Base-by-base conservation (phyloP, 805 yeast species). In the Hemisphaericaspora nanyangensis region DNA sequence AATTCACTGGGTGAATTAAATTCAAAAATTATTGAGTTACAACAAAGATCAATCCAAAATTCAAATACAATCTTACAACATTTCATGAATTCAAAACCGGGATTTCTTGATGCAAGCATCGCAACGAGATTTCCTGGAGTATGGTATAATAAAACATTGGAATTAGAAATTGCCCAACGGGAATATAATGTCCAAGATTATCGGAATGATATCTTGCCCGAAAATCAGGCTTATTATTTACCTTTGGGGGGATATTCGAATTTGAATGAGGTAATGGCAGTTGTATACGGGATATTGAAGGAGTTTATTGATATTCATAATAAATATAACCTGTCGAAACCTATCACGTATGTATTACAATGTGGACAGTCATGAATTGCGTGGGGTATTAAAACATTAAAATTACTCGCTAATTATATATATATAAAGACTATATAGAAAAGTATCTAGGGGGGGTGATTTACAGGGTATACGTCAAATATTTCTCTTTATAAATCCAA, bases 401-500 rank as follows among this genome's bases (percentile, higher is more conserved):
- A n/a, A n/a, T n/a, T n/a, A n/a, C n/a, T n/a, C n/a, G n/a, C n/a
- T n/a, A n/a, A n/a, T n/a, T n/a, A n/a, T n/a, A n/a, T n/a, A n/a
- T n/a, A n/a, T n/a, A n/a, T n/a, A n/a, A n/a, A n/a, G n/a, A n/a
- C n/a, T n/a, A n/a, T n/a, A n/a, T n/a, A n/a, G n/a, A n/a, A n/a
- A n/a, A n/a, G n/a, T n/a, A n/a, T n/a, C n/a, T n/a, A n/a, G n/a
- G n/a, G n/a, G n/a, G n/a, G n/a, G n/a, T n/a, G n/a, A n/a, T n/a
- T n/a, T n/a, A n/a, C n/a, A n/a, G n/a, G n/a, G n/a, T n/a, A n/a
- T n/a, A n/a, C n/a, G 27, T 26, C 61, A 66, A 55, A 51, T 84
- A 83, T 63, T 82, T 83, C 34, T 77, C 78, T 56, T 81, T 83
- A 61, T 82, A 78, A 26, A 83, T 81, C 91, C 91, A 84, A 43